These are phyloP conservation scores for Blastocystis sp. DNA, from an alignment of 352 stramenopile species.

Conservation along the genomic window DNA sequence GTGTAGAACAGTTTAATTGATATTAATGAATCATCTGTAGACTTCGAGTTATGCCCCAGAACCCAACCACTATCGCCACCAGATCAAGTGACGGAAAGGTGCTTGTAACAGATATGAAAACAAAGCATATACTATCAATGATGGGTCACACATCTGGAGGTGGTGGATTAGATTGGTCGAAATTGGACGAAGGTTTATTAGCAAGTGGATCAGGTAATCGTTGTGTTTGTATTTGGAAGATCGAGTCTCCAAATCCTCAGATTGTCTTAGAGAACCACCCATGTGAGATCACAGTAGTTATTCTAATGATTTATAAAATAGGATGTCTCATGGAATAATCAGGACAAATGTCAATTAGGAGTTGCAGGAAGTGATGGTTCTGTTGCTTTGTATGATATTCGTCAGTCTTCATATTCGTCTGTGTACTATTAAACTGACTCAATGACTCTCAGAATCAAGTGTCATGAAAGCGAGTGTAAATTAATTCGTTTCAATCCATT, in stretches of 20 bases:
- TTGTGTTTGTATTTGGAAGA: neutral
- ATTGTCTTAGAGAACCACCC: neutral
- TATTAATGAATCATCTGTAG: neutral
- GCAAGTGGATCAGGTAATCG: conserved; percentile 89
- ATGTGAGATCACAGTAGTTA: neutral
- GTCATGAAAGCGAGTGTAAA: conserved; percentile 90
- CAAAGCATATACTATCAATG: neutral
- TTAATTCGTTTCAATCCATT: conserved; percentile 92
- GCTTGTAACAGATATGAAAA: conserved; percentile 87
- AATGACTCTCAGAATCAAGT: conserved; percentile 73
- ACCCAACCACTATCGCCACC: conserved; percentile 93
- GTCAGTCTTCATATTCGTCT: neutral
- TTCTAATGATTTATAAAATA: neutral
- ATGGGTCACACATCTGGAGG: neutral
- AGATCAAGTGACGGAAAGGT: conserved; percentile 87
- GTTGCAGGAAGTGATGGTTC: neutral
- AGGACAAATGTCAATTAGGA: neutral
- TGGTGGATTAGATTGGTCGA: conserved; percentile 94
- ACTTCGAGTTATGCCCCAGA: conserved; percentile 32
- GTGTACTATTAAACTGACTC: neutral
- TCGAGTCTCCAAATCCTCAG: neutral
- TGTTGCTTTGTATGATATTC: conserved; percentile 7
- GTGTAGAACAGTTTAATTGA: neutral
- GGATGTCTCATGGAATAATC: conserved; percentile 6
- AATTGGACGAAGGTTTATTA: conserved; percentile 79